Base-by-base conservation (phyloP, 805 yeast species). In the Lipomyces spencermartinsiae region DNA sequence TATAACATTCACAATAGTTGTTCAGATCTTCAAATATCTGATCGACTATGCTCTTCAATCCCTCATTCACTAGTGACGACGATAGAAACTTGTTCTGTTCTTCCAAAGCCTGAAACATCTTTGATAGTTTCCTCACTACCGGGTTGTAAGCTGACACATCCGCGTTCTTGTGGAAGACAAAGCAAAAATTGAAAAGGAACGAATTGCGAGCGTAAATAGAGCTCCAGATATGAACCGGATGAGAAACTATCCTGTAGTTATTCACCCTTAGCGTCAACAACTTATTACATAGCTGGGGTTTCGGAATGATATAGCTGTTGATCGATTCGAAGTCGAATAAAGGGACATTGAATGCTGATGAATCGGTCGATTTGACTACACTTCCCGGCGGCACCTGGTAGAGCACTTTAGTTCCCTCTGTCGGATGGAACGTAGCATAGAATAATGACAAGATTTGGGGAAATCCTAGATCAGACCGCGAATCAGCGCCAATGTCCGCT, bases 21-120 rank as follows among this genome's bases (percentile, higher is more conserved):
- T 95, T 96, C 72, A 95, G 82, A 77, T 95, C 99, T 78, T 93
- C 97, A 75, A 84, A 93, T n/a, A 95, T 85, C 77, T 95, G 97
- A 77, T 92, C 92, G 29, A 95, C 86, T 63, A 94, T 81, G 73
- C 91, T 89, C 73, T 89, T 90, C 57, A 96, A 87, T 0, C 89
- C 84, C 10, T 71, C 76, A 64, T 83, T 84, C 59, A 81, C 80
- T 59, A 82, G 83, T 1, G 85, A 79, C 61, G 81, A 80, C 4
- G 97, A 91, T 37, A 95, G 78, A 57, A 91, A 81, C 73, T 87
- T 91, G 62, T 87, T 87, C 77, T 95, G 99, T 74, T 93, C 97
- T 74, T 95, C 99, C 58, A 95, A 80, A 3, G 72, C 96, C 73
- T 88, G 85, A 75, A 95, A 91, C 96, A 93, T 91, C 68, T 86